Evolutionary conservation across 75 land plant species (phyloP).

Genomic region (Cunninghamia lanceolata): DNA sequence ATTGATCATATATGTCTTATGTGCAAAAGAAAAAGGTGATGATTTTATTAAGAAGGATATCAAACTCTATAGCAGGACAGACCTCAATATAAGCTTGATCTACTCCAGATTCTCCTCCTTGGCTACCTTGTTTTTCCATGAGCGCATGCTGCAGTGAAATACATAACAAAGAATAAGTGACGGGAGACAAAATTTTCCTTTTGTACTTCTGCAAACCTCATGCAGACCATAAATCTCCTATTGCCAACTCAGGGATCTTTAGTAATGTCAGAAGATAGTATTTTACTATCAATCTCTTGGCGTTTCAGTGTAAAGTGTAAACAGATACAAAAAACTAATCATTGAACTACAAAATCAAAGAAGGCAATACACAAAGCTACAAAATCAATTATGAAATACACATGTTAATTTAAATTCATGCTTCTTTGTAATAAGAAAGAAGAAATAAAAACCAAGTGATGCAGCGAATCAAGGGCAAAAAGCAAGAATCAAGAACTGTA

Average conservation of each 20-base stretch:
- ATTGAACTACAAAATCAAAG: neutral
- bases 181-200: neutral
- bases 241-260: neutral
- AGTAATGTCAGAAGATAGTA: neutral
- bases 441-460: neutral
- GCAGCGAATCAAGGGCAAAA: neutral
- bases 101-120: slow-evolving; percentile 11
- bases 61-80: neutral
- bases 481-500: neutral
- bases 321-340: neutral
- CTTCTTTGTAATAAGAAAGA: too few relatives aligned
- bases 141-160: slow-evolving; percentile 5
- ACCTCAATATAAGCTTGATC: slow-evolving; percentile 15
- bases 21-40: neutral
- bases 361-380: neutral
- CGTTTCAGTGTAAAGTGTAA: slow-evolving; percentile 2
- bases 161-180: neutral
- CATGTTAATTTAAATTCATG: neutral
- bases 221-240: neutral
- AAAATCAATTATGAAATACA: too few relatives aligned
- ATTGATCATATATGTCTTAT: neutral
- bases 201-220: neutral
- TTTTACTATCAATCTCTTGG: neutral
- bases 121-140: slow-evolving; percentile 8
- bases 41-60: neutral